Evolutionary conservation across 805 yeast species (phyloP).

Genomic region (Pichia nakasei): DNA sequence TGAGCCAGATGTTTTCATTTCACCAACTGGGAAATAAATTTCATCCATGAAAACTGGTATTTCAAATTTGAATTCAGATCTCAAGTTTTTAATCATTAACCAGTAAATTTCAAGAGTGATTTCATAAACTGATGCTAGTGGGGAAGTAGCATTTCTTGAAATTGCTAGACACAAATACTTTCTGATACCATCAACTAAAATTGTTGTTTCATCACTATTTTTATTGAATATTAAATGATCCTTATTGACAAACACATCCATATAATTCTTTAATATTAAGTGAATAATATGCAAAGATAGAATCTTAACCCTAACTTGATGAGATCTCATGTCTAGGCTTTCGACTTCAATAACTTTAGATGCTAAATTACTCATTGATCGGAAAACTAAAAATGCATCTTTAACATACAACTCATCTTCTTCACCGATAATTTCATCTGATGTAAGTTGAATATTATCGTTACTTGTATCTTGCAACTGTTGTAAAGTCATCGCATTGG

Average conservation of each 20-base stretch:
- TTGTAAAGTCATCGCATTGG: constrained; percentile 41
- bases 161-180: constrained; percentile 77
- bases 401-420: constrained; percentile 67
- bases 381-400: constrained; percentile 86
- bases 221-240: constrained; percentile 45
- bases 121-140: constrained; percentile 86
- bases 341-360: constrained; percentile 75
- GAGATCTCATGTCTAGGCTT: constrained; percentile 77
- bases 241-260: constrained; percentile 64
- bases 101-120: constrained; percentile 88
- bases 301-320: constrained; percentile 84
- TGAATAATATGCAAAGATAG: constrained; percentile 83
- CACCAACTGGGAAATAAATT: constrained; percentile 89
- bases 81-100: constrained; percentile 72
- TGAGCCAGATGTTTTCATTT: constrained; percentile 80
- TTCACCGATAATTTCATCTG: constrained; percentile 34
- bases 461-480: constrained; percentile 47
- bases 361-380: constrained; percentile 92
- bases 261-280: constrained; percentile 75
- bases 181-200: constrained; percentile 70
- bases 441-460: constrained; percentile 45
- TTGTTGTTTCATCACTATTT: constrained; percentile 42
- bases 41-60: constrained; percentile 90
- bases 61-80: constrained; percentile 85
- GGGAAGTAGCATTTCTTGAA: constrained; percentile 88